These are phyloP conservation scores for Pouteria campechiana DNA, from an alignment of 179 eudicot genomes.

Conservation along the genomic window DNA sequence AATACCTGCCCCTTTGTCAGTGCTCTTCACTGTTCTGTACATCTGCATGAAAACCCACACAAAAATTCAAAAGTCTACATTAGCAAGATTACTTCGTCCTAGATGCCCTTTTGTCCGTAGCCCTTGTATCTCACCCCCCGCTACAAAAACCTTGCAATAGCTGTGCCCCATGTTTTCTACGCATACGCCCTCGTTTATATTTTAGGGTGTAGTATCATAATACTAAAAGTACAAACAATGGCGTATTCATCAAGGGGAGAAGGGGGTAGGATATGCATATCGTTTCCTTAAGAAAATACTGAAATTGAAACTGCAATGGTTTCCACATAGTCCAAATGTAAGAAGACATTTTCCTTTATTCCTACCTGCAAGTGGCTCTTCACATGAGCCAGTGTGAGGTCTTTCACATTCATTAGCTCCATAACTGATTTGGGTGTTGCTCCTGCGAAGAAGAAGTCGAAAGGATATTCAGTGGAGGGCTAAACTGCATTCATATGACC, in stretches of 20 bases:
- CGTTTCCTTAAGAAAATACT: too few relatives aligned
- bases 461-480: too few relatives aligned
- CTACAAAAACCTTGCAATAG: too few relatives aligned
- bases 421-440: conserved; percentile 70
- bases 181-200: too few relatives aligned
- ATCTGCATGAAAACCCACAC: conserved; percentile 14
- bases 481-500: too few relatives aligned
- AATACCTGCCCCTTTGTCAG: conserved; percentile 60
- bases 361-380: conserved; percentile 67
- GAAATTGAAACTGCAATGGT: background rate
- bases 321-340: background rate
- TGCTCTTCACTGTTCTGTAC: conserved; percentile 63
- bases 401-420: conserved; percentile 77
- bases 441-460: conserved; percentile 25
- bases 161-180: too few relatives aligned
- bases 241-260: background rate
- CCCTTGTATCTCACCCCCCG: conserved; percentile 2
- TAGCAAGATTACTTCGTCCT: too few relatives aligned
- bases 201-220: conserved; percentile 1
- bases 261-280: too few relatives aligned
- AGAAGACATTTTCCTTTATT: background rate
- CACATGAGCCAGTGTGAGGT: conserved; percentile 74
- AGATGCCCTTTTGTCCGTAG: background rate
- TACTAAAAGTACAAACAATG: background rate
- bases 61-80: background rate